Evolutionary conservation across 306 rosid species (phyloP).

Genomic region (Nissolia schottii): DNA sequence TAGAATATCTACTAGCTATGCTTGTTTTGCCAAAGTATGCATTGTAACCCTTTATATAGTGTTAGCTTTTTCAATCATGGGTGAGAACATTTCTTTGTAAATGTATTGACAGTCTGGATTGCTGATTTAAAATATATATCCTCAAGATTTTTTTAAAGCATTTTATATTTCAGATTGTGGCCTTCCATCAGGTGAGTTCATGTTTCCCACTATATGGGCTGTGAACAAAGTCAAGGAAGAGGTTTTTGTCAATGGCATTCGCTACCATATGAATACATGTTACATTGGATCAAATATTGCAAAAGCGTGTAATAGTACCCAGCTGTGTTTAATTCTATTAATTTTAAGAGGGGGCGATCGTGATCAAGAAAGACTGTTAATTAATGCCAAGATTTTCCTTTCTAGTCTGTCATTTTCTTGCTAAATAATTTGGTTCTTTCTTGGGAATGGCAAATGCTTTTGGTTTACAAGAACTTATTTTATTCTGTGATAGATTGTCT

Average conservation of each 20-base stretch:
- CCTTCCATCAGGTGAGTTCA: background rate
- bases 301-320: background rate
- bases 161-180: constrained; percentile 1
- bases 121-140: background rate
- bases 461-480: background rate
- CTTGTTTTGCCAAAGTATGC: constrained; percentile 15
- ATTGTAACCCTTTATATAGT: constrained; percentile 42
- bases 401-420: background rate
- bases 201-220: background rate
- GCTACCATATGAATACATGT: background rate
- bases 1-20: background rate
- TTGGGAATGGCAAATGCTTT: background rate
- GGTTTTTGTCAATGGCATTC: background rate
- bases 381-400: background rate
- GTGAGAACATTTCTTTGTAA: background rate
- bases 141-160: background rate
- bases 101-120: constrained; percentile 6
- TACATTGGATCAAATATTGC: background rate
- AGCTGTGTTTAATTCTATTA: background rate
- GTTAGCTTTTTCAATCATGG: background rate
- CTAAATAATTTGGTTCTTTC: background rate
- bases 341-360: background rate
- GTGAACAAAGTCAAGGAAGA: constrained; percentile 20
- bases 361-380: background rate
- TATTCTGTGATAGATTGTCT: background rate